Evolutionary conservation across 306 rosid genomes (phyloP), one percentile per base, ranked within the genome.

Genomic region (Sicyos edulis): DNA sequence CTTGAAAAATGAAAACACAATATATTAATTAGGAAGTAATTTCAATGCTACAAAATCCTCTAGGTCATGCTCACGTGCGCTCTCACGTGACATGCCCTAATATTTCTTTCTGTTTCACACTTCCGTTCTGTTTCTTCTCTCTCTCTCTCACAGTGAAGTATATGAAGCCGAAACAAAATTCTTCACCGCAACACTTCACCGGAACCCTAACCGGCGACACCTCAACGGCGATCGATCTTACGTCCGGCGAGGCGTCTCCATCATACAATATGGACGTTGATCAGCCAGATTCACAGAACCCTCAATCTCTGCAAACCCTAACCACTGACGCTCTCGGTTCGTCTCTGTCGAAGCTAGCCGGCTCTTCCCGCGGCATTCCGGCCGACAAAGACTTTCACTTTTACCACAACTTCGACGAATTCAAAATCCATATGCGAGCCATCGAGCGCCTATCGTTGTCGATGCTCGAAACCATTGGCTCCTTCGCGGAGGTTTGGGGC

Each of bases 321-420:
- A 62, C 88, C 17, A 57, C 74, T 0, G 91, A 87, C 8, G 78
- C 88, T 12, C 75, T 89, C 21, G 80, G 86, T 17, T 83, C 90
- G 0, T 83, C 97, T 15, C 51, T 82, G 8, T 80, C 95, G 42
- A 78, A 78, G 47, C 90, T 92, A 68, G 77, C 90, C 3, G 86
- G 74, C 24, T 86, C 87, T 10, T 88, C 96, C 45, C 88, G 85
- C 0, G 82, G 81, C 78, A 63, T 92, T 7, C 95, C 96, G 16
- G 80, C 87, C 9, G 82, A 80, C 16, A 75, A 82, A 64, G 96
- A 92, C 84, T 88, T 86, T 66, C 83, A 83, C 78, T 92, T 83
- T 74, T 88, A 75, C 76, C 58, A 76, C 75, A 92, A 85, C 83
- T 88, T 92, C 78, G 83, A 82, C 8, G 89, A 90, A 69, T 90